Conservation (phyloP, 2,329 filamentous ascomycete genomes). For the Aureobasidium zeae region DNA sequence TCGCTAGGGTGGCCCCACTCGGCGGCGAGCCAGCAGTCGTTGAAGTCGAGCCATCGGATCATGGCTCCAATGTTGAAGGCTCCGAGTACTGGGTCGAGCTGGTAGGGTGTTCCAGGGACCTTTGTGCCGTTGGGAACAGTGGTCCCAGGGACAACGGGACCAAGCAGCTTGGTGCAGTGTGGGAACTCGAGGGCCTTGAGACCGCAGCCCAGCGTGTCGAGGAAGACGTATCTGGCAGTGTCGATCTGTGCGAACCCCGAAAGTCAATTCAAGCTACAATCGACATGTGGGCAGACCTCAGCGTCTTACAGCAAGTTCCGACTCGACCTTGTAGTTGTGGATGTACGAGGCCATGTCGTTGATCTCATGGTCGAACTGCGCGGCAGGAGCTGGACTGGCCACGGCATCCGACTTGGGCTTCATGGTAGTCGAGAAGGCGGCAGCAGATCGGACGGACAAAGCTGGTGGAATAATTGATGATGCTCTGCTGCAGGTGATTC, state of each 20-base stretch:
- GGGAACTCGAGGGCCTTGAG: constrained; percentile 92
- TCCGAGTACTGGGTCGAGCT: constrained; percentile 88
- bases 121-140: constrained; percentile 83
- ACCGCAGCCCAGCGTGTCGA: constrained; percentile 94
- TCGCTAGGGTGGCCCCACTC: constrained; percentile 99
- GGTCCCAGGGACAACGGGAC: constrained; percentile 83
- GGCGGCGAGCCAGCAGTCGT: constrained; percentile 98
- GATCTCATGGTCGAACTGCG: constrained; percentile 76
- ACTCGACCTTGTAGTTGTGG: constrained; percentile 82
- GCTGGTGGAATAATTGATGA: constrained; percentile 6
- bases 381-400: constrained; percentile 23
- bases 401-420: constrained; percentile 24
- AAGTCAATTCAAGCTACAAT: constrained; percentile 3
- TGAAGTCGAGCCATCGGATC: constrained; percentile 99
- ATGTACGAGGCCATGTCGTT: constrained; percentile 92
- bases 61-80: constrained; percentile 99
- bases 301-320: constrained; percentile 73
- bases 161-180: constrained; percentile 90
- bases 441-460: constrained; percentile 18
- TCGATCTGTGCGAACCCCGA: constrained; percentile 56
- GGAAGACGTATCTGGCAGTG: constrained; percentile 90
- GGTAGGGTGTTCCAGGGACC: constrained; percentile 84
- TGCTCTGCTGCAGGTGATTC: constrained; percentile 17
- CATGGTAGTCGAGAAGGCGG: constrained; percentile 28
- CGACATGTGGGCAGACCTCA: background rate